Base-by-base conservation (phyloP, 2,329 filamentous ascomycete genomes). In the Cladosporium cucumerinum region DNA sequence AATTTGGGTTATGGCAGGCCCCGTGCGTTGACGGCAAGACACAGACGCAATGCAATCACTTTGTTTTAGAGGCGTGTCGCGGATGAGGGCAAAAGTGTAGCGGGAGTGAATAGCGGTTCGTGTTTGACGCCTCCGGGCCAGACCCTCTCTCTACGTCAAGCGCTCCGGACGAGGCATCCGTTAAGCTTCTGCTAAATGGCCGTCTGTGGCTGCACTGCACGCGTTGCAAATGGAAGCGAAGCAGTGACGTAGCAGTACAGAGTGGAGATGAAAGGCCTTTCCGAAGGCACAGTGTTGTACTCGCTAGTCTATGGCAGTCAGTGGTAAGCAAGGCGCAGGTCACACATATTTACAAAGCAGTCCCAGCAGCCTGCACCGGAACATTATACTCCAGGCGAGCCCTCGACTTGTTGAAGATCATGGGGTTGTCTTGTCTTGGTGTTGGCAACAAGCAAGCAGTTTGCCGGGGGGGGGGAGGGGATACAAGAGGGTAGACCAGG, bases 121-220 rank as follows among this genome's bases (percentile, higher is more conserved):
- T 52, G 26, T 54, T 54, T 54, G 51, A 28, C 51, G 51, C 4
- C 36, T 39, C 2, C 51, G 51, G 49, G 51, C 51, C 26, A 54
- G 25, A 54, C 6, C 49, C 18, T 52, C 16, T 32, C 51, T 54
- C 16, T 54, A 54, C 51, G 51, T 54, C 51, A 54, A 54, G 30
- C 23, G 30, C 23, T 28, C 23, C 28, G 51, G 51, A 14, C 51
- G 51, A n/a, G 25, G 25, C 21, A 18, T 21, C 25, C 51, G 10
- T 52, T 54, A 54, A 54, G 51, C 51, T 54, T 54, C 51, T 54
- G 51, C 51, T 54, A 54, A 54, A 28, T 54, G 51, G 16, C 28
- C 23, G 51, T 54, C 28, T 32, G 51, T 54, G 51, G 51, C 51
- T 54, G 51, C 51, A 21, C 51, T 54, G 51, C 51, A 21, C 25